Base-by-base conservation (phyloP, 768 basidiomycete species). In the Mycena floridula region DNA sequence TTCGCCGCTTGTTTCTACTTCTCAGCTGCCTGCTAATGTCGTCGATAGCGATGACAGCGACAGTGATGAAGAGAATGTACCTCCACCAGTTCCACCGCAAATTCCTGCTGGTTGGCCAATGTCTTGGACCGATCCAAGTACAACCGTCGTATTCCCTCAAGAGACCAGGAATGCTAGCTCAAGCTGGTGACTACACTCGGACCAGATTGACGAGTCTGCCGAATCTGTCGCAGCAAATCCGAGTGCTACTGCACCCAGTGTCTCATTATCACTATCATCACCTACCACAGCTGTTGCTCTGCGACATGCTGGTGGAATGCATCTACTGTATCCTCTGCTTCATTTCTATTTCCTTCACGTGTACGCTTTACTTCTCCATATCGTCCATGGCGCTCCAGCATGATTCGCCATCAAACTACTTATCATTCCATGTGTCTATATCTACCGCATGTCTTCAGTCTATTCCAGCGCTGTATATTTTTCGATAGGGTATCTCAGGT, bases 291-390 rank as follows among this genome's bases (percentile, higher is more conserved):
- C 54, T 7, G 53, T 58, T 32, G 49, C 56, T 42, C 53, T 59
- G 28, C 64, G 66, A 22, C 68, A 67, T 25, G 59, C 56, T 40
- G 66, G 55, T 23, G 61, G 63, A 37, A 58, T 65, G 37, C 60
- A 57, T 45, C 42, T 67, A 43, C 52, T 65, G 60, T 63, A 65
- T 63, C 57, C 59, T 59, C 59, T 72, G 57, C 62, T 71, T 49
- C 66, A 65, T 58, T 54, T 72, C 51, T 72, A 69, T 54, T 58
- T 69, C 51, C 51, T 69, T 44, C 64, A 72, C 53, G 54, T 72
- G 60, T 72, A 72, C 55, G 59, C 64, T 46, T 41, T 72, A 48
- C 52, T 72, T 40, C 50, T 67, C 51, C 64, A 66, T 54, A 53
- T 69, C 54, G 23, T 39, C 22, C 38, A 22, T 13, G 38, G 38